phyloP scores from a whole-genome alignment of 2,329 filamentous ascomycete species.

The Knufia fluminis region DNA sequence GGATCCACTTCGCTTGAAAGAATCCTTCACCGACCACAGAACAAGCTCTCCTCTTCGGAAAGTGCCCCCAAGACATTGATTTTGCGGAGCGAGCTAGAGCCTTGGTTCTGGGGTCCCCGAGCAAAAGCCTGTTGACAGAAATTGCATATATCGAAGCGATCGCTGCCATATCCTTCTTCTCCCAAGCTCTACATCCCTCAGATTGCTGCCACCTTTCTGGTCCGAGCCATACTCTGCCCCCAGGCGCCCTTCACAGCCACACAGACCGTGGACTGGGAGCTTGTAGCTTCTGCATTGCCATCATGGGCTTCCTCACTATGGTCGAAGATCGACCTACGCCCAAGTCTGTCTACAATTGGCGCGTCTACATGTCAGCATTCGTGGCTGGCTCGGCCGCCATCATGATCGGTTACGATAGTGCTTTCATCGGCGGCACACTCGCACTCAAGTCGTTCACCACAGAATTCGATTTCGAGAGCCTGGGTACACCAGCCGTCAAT shows the following conservation, averaged over 20 bases:
- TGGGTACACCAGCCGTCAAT: constrained; percentile 42
- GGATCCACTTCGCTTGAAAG: background rate
- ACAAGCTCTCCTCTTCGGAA: background rate
- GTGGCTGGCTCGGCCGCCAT: constrained; percentile 49
- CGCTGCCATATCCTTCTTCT: constrained; percentile 7
- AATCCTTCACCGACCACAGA: background rate
- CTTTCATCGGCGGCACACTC: constrained; percentile 71
- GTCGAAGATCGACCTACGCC: constrained; percentile 45
- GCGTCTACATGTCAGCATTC: constrained; percentile 46
- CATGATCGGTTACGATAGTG: constrained; percentile 57
- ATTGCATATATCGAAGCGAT: constrained; percentile 10
- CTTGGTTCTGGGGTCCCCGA: background rate
- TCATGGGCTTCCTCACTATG: constrained; percentile 33
- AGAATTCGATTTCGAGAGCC: constrained; percentile 56
- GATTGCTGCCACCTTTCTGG: too few relatives aligned
- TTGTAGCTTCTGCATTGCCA: constrained; percentile 22
- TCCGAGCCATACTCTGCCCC: too few relatives aligned
- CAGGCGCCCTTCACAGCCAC: too few relatives aligned
- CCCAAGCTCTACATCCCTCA: background rate
- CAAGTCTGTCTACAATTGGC: constrained; percentile 51
- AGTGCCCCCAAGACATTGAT: background rate
- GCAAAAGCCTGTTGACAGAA: background rate
- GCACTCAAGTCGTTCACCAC: constrained; percentile 58
- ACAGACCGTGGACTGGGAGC: background rate
- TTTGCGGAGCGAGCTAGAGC: background rate